Conservation (phyloP, 805 yeast species). For the Metschnikowia kunwiensis region DNA sequence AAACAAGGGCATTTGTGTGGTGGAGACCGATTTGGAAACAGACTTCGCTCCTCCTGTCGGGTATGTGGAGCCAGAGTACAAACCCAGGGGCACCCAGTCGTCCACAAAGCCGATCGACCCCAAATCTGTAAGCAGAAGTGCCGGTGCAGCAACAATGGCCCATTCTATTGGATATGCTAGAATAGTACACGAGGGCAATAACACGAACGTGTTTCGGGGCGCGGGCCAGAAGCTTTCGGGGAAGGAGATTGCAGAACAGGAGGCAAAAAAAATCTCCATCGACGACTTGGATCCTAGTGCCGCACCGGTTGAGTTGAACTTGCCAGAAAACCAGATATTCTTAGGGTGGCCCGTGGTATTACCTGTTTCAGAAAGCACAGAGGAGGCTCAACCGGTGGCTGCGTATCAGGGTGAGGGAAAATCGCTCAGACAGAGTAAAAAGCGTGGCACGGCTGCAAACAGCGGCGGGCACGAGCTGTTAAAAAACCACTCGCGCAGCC, state of each 20-base stretch:
- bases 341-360: slow-evolving; percentile 84
- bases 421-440: slow-evolving; percentile 64
- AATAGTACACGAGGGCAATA: slow-evolving; percentile 42
- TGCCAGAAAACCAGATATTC: slow-evolving; percentile 85
- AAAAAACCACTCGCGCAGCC: slow-evolving; percentile 64
- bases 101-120: slow-evolving; percentile 33
- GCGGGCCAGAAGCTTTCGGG: slow-evolving; percentile 74
- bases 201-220: slow-evolving; percentile 46
- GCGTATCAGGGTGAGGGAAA: slow-evolving; percentile 69
- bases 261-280: slow-evolving; percentile 29
- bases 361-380: slow-evolving; percentile 32
- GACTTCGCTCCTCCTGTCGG: slow-evolving; percentile 99
- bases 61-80: slow-evolving; percentile 82
- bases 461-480: slow-evolving; percentile 42
- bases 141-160: slow-evolving; percentile 73
- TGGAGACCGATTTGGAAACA: slow-evolving; percentile 94
- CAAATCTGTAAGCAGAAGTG: slow-evolving; percentile 34
- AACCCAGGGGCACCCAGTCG: slow-evolving; percentile 40
- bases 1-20: slow-evolving; percentile 78
- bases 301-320: slow-evolving; percentile 64
- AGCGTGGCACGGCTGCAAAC: slow-evolving; percentile 56
- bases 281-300: slow-evolving; percentile 52
- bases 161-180: slow-evolving; percentile 62
- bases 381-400: slow-evolving; percentile 22
- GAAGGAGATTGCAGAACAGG: slow-evolving; percentile 28